phyloP scores from a whole-genome alignment of 495 filamentous ascomycete genomes.

The Massariosphaeria phaeospora region DNA sequence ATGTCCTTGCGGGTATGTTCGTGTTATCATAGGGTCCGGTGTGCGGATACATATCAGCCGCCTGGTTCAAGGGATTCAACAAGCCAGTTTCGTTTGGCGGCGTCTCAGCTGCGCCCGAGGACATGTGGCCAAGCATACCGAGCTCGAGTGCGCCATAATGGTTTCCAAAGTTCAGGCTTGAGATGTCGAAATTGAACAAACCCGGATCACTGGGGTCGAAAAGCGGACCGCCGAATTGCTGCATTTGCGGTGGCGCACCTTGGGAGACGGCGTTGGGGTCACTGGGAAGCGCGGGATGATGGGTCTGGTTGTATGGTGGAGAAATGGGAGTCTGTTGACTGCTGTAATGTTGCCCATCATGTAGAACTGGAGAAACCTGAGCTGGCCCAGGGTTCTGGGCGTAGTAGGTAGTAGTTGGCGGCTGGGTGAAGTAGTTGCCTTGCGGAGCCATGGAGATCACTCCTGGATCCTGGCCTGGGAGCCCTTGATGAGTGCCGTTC shows the following conservation, averaged over 20 bases:
- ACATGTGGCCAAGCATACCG: constrained; percentile 90
- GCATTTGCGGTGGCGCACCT: constrained; percentile 35
- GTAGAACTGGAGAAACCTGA: constrained; percentile 29
- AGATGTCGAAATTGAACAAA: constrained; percentile 87
- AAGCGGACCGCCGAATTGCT: constrained; percentile 41
- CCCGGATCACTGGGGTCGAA: constrained; percentile 90
- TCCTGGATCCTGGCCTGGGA: constrained; percentile 2
- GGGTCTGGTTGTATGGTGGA: constrained; percentile 30
- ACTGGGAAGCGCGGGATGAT: constrained; percentile 42
- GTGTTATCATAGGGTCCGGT: constrained; percentile 10
- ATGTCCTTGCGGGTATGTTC: constrained; percentile 6
- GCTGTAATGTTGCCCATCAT: constrained; percentile 27
- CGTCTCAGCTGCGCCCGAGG: constrained; percentile 74
- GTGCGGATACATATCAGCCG: constrained; percentile 22
- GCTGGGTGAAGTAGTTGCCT: constrained; percentile 13
- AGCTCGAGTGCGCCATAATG: constrained; percentile 92
- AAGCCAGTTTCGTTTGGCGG: constrained; percentile 56
- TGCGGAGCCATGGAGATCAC: constrained; percentile 18
- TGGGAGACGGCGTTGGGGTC: constrained; percentile 40
- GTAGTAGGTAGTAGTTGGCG: constrained; percentile 34
- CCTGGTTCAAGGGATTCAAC: constrained; percentile 29
- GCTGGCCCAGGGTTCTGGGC: constrained; percentile 16
- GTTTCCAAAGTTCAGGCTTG: constrained; percentile 91
- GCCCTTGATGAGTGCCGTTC: constrained; percentile 29
- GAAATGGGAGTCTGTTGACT: constrained; percentile 37